Evolutionary conservation across 805 yeast species (phyloP).

Genomic region (Cyberlindnera japonica): DNA sequence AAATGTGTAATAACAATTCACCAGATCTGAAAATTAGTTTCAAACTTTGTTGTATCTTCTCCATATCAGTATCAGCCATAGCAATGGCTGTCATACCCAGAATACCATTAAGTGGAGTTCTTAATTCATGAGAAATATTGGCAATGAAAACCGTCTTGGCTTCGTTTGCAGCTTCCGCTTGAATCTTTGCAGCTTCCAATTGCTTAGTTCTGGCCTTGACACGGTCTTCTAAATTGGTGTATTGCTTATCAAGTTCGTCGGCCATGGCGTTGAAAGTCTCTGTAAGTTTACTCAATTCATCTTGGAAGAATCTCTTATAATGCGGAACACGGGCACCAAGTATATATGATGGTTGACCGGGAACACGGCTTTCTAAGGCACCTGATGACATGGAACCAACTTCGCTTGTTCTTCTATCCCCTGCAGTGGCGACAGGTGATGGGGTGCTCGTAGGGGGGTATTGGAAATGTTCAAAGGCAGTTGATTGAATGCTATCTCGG

Average conservation of each 20-base stretch:
- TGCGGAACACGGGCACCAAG: constrained; percentile 42
- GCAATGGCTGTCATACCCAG: constrained; percentile 94
- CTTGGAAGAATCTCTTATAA: constrained; percentile 54
- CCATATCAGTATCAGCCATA: constrained; percentile 74
- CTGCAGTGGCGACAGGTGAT: not conserved
- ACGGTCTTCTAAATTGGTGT: constrained; percentile 80
- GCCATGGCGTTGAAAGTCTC: constrained; percentile 92
- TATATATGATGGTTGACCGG: constrained; percentile 31
- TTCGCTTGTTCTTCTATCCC: constrained; percentile 6
- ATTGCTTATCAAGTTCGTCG: constrained; percentile 80
- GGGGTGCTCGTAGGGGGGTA: constrained; percentile 6
- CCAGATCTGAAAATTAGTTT: constrained; percentile 88
- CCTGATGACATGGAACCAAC: constrained; percentile 18
- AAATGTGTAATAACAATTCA: constrained; percentile 79
- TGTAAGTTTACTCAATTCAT: constrained; percentile 84
- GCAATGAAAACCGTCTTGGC: constrained; percentile 94
- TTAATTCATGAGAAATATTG: constrained; percentile 86
- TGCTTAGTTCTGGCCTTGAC: constrained; percentile 84
- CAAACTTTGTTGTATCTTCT: constrained; percentile 67
- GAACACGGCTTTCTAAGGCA: not conserved
- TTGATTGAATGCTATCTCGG: constrained; percentile 6
- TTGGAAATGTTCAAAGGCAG: constrained; percentile 1
- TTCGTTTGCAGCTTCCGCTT: constrained; percentile 93
- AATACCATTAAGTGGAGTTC: constrained; percentile 95
- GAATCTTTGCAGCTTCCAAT: constrained; percentile 79